These are phyloP conservation scores for Fragilariopsis cylindrus DNA, from an alignment of 108 stramenopile species.

Conservation along the genomic window DNA sequence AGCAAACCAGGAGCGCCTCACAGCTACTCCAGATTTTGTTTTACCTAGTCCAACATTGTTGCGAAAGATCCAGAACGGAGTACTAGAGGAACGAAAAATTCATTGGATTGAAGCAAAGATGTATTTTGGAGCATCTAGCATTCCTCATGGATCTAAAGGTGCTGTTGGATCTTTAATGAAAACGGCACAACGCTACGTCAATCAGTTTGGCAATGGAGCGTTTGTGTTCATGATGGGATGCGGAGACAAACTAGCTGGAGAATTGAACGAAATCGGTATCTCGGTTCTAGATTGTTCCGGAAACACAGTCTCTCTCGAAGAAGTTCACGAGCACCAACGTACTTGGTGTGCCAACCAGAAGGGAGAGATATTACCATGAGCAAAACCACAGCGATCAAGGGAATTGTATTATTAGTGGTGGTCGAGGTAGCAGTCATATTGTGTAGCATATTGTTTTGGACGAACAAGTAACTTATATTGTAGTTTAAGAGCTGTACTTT, in stretches of 20 bases:
- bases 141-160: slow-evolving; percentile 49
- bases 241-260: slow-evolving; percentile 50
- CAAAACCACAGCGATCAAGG: neutral
- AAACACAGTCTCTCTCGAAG: slow-evolving; percentile 37
- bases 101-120: slow-evolving; percentile 83
- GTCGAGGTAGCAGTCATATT: no score
- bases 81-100: slow-evolving; percentile 31
- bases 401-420: no score
- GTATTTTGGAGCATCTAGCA: slow-evolving; percentile 80
- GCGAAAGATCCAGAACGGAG: slow-evolving; percentile 8
- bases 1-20: neutral
- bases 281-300: slow-evolving; percentile 56
- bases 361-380: slow-evolving; percentile 63
- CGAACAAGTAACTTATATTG: no score
- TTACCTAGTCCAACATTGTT: slow-evolving; percentile 38
- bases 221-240: slow-evolving; percentile 74
- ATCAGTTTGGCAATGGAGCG: slow-evolving; percentile 59
- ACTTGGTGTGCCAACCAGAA: slow-evolving; percentile 62
- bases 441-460: no score
- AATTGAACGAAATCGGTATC: slow-evolving; percentile 53
- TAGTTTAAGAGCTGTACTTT: no score
- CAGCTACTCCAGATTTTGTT: slow-evolving; percentile 65
- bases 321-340: slow-evolving; percentile 53
- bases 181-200: slow-evolving; percentile 49
- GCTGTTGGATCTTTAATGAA: slow-evolving; percentile 62